Conservation (phyloP, 164 flowering plant species). For the Magnolia officinalis region DNA sequence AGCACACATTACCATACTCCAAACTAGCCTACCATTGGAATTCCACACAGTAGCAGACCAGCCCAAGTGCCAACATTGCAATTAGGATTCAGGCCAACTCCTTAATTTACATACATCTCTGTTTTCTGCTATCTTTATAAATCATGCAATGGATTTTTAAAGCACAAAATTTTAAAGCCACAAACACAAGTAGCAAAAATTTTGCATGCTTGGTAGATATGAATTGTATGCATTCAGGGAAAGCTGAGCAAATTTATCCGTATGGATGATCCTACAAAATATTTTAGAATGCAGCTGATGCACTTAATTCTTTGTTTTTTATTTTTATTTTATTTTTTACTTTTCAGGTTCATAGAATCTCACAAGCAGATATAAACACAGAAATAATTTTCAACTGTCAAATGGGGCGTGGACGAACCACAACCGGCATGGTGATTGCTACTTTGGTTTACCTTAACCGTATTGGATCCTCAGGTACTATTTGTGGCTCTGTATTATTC, state of each 20-base stretch:
- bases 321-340: background rate
- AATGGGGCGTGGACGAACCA: slow-evolving; percentile 98
- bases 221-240: background rate
- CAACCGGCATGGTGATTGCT: slow-evolving; percentile 98
- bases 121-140: background rate
- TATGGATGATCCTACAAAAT: background rate
- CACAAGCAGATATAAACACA: slow-evolving; percentile 62
- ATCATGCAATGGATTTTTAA: background rate
- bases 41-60: too few relatives aligned
- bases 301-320: background rate
- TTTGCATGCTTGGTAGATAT: background rate
- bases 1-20: too few relatives aligned
- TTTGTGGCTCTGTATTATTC: slow-evolving; percentile 7
- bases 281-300: background rate
- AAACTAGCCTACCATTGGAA: too few relatives aligned
- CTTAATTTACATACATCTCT: background rate
- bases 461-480: slow-evolving; percentile 81
- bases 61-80: background rate
- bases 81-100: background rate
- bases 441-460: slow-evolving; percentile 81
- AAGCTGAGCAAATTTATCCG: background rate
- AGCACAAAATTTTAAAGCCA: background rate
- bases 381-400: slow-evolving; percentile 91
- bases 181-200: background rate
- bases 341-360: slow-evolving; percentile 71